Evolutionary conservation across 495 filamentous ascomycete genomes (phyloP), one percentile per base, ranked within the genome.

Genomic region (Bacidia gigantensis): DNA sequence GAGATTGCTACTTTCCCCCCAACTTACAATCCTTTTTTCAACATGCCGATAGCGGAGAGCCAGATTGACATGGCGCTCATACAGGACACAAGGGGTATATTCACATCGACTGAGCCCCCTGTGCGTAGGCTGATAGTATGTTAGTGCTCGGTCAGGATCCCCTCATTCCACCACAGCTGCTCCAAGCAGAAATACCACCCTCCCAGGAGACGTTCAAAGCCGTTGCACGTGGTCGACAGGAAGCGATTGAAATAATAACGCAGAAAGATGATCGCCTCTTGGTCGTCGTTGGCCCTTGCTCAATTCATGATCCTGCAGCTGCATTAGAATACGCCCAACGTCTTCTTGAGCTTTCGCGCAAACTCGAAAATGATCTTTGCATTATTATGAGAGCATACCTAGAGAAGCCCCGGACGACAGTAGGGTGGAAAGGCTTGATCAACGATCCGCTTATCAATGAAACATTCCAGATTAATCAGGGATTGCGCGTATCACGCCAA

Each of bases 361-460:
- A 95, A 70, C 85, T 95, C 76, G 72, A 81, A 57, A 78, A 87
- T 60, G 87, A 96, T 61, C 75, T 99, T 12, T 70, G 95, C 48
- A 94, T 99, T 57, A 82, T 97, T 38, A 99, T 99, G 93, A 85
- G 93, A 46, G 84, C 87, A 47, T 99, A 99, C 76, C 81, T 99
- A 25, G 93, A 99, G 74, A 99, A 99, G 73, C 93, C 93, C 21
- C 82, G 93, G 57, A 99, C 93, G 12, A 99, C 93, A 0, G 89
- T 99, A 14, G 93, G 93, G 49, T 99, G 93, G 93, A 99, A 99
- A 71, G 93, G 93, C 12, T 74, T 99, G 56, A 95, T 99, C 72
- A 99, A 99, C 66, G 93, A 99, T 69, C 93, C 93, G 7, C 89
- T 97, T 58, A 95, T 99, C 65, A 90, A 99, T 67, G 88, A 95